Evolutionary conservation across 1,284 basidiomycete species (phyloP), one percentile per base, ranked within the genome.

Genomic region (Salmacisia buchloeana): DNA sequence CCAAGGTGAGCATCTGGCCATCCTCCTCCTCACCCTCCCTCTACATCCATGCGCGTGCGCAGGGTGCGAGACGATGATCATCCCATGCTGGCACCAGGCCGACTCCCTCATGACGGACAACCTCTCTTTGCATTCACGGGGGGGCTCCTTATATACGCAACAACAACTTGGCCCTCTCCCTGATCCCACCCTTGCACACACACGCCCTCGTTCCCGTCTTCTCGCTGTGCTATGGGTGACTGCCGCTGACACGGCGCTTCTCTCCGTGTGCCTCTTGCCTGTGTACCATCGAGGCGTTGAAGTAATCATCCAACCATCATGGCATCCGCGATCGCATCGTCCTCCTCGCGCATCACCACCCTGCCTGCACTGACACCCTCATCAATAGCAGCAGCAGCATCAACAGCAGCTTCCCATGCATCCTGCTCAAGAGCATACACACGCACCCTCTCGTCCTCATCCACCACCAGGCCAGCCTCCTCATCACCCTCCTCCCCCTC

Each of bases 41-140:
- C 18, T n/a, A 4, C 23, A 9, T 38, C 36, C 9, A 38, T 18
- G 9, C 36, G 36, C 9, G 36, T 18, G 36, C 10, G 39, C 39
- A 43, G 23, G 6, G 39, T 43, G 23, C 27, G 49, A 54, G 3
- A 54, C 18, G 49, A 54, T 54, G 49, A 54, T 18, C 49, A 27
- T 54, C 49, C 27, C n/a, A 56, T 63, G 58, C 61, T 63, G 61
- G 61, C 61, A 63, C 61, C 61, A 63, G 61, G 36, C 61, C 61
- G 56, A 63, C n/a, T 29, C 34, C 43, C 21, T 39, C 29, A 63
- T 33, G 61, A 57, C 52, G 36, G 43, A 36, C 38, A 59, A 25
- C 15, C 41, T 31, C 36, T 57, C n/a, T 35, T 43, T 35, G 23
- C 36, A 39, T 33, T 54, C 49, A 54, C 49, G 49, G 29, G 49